phyloP scores from a whole-genome alignment of 768 basidiomycete genomes.

The Lyophyllum shimeji region DNA sequence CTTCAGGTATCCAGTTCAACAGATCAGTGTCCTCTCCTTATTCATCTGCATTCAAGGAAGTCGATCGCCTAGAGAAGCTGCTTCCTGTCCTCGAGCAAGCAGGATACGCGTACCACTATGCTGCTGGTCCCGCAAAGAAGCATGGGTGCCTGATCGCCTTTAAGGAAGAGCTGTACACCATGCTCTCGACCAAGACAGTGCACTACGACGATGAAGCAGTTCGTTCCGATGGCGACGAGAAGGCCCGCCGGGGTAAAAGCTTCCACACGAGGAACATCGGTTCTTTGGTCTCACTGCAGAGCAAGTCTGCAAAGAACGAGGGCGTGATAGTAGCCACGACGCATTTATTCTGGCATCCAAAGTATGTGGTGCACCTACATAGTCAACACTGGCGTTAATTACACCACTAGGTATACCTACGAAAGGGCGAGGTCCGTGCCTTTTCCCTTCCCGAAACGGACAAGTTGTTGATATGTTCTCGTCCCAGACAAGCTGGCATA shows the following conservation, averaged over 20 bases:
- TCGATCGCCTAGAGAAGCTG: constrained; percentile 76
- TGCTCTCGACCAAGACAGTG: constrained; percentile 47
- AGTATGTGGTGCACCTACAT: constrained; percentile 39
- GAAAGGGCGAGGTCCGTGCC: constrained; percentile 68
- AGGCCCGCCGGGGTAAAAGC: constrained; percentile 49
- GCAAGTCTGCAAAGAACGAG: constrained; percentile 30
- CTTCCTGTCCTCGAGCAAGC: constrained; percentile 63
- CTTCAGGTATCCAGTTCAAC: constrained; percentile 58
- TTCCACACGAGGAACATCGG: constrained; percentile 83
- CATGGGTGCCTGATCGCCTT: constrained; percentile 88
- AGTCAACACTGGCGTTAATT: constrained; percentile 16
- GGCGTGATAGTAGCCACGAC: constrained; percentile 85
- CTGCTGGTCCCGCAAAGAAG: constrained; percentile 70
- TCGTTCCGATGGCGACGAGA: constrained; percentile 34
- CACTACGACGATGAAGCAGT: constrained; percentile 68
- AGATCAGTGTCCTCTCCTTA: neutral
- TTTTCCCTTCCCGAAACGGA: neutral
- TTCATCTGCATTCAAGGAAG: constrained; percentile 57
- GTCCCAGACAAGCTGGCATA: constrained; percentile 73
- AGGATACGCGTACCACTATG: constrained; percentile 65
- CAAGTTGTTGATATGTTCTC: neutral
- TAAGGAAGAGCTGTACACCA: constrained; percentile 49
- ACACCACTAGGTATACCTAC: constrained; percentile 60
- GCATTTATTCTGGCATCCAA: constrained; percentile 95
- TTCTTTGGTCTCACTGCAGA: constrained; percentile 65